Base-by-base conservation (phyloP, 2,329 filamentous ascomycete species). In the Nectriaceae sp. region DNA sequence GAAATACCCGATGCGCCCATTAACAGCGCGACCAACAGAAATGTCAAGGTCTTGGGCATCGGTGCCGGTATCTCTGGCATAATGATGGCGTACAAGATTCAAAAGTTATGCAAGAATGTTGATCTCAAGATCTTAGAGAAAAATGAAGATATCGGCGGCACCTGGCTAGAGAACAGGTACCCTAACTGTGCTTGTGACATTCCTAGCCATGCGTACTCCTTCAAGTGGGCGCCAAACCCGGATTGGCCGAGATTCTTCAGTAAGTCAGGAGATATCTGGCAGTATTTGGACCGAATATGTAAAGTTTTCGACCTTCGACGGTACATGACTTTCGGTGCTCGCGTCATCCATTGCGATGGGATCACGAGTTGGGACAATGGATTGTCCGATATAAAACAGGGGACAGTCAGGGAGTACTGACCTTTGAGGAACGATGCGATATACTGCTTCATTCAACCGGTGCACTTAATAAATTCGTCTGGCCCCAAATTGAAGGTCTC, bases 91-190 rank as follows among this genome's bases (percentile, higher is more conserved):
- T 47, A 47, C 13, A 13, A 42, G 18, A 18, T 47, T 2, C 45
- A 42, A 18, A 47, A 47, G 8, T 39, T 21, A 4, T 39, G 45
- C 5, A 13, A 42, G n/a, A 47, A 47, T 15, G 39, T 47, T 5
- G 45, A 47, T 11, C 45, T 42, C 11, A 40, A 38, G 11, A 33
- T 47, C 3, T 47, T 42, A 18, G 45, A 47, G 19, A 47, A 47
- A 19, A 47, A 47, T 39, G 40, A 33, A 4, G 45, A 47, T 8
- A 47, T 47, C 36, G 45, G 45, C 18, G 45, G 45, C 5, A 47
- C 45, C 6, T 47, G 45, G 45, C 20, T 47, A 4, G 45, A 47
- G 45, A 47, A 47, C 16, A 20, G 45, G n/a, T 47, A 47, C 31
- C 45, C 45, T 11, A 40, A 40, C 16, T 47, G 45, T 11, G 45